A percentile compares a stretch with the other conserved stretches of the same genome.
Conservation (phyloP, 192 early-diverging fungal species). For the Gamsiella multidivaricata region DNA sequence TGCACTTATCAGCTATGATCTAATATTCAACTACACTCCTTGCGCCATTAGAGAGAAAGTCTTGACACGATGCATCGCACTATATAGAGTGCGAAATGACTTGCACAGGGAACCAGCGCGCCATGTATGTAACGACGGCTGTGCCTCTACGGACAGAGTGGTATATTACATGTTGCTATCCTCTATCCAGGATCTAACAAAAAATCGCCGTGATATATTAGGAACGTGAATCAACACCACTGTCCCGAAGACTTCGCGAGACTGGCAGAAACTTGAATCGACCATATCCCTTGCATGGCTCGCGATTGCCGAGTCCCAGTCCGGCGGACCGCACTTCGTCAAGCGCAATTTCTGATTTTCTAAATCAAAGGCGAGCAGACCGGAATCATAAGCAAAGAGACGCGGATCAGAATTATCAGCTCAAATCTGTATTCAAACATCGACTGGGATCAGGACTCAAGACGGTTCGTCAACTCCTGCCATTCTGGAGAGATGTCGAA, state of each 20-base stretch:
- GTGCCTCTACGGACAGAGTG: background rate
- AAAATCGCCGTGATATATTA: background rate
- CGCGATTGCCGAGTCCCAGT: background rate
- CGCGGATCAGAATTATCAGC: slow-evolving; percentile 21
- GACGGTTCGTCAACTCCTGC: slow-evolving; percentile 34
- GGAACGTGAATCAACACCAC: background rate
- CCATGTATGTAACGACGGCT: slow-evolving; percentile 1
- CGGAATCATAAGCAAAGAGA: slow-evolving; percentile 5
- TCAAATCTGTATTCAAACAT: slow-evolving; percentile 45
- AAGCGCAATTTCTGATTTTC: slow-evolving; percentile 13
- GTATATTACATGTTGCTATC: too few species aligned
- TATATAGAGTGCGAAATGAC: slow-evolving; percentile 15
- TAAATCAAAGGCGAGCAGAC: slow-evolving; percentile 11
- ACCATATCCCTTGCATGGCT: slow-evolving; percentile 10
- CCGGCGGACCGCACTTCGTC: background rate
- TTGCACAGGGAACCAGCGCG: too few species aligned
- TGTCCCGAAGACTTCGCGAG: background rate
- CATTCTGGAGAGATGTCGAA: slow-evolving; percentile 49
- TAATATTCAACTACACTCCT: background rate
- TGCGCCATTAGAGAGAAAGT: slow-evolving; percentile 23
- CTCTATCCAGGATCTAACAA: too few species aligned
- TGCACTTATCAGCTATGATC: background rate
- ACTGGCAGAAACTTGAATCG: background rate
- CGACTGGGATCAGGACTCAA: slow-evolving; percentile 23
- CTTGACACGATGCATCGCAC: slow-evolving; percentile 24